These are phyloP conservation scores for Trametes hirsuta DNA, from an alignment of 1,284 basidiomycete species.

Conservation along the genomic window DNA sequence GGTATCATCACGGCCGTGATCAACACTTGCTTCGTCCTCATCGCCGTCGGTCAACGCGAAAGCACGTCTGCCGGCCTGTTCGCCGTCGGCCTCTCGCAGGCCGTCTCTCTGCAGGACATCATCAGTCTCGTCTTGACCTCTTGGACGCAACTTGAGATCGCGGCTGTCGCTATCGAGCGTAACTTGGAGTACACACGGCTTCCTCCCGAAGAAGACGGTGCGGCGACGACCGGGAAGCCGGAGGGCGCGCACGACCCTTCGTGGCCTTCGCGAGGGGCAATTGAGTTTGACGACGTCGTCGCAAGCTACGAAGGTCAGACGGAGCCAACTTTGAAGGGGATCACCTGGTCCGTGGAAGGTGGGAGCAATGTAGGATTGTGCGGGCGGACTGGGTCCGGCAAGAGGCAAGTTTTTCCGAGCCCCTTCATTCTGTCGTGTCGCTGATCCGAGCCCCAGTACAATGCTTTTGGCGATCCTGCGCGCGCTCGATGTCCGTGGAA, in stretches of 20 bases:
- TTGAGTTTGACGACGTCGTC: not conserved
- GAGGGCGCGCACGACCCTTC: not conserved
- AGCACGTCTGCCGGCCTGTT: conserved; percentile 3
- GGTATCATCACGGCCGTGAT: conserved; percentile 1
- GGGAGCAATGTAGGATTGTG: not conserved
- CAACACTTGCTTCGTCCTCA: conserved; percentile 4
- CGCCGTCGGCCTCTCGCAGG: conserved; percentile 2
- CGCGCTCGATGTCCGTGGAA: not conserved
- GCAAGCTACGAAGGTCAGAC: not conserved
- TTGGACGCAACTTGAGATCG: conserved; percentile 7
- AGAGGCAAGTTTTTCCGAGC: not conserved
- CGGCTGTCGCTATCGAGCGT: conserved; percentile 4
- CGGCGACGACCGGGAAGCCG: not conserved
- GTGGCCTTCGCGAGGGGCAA: not conserved
- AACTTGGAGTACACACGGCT: conserved; percentile 5
- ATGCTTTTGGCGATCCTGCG: conserved; percentile 1
- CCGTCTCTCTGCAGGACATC: conserved; percentile 8
- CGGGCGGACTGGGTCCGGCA: conserved; percentile 1
- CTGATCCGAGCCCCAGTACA: not conserved
- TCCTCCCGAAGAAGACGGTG: not conserved
- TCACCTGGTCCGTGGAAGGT: not conserved
- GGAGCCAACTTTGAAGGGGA: conserved; percentile 1
- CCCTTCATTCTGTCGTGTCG: not conserved
- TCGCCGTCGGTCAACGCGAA: not conserved
- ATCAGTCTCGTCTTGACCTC: not conserved